These are phyloP conservation scores for Globomyces pollinis-pini DNA, from an alignment of 192 early-diverging fungal species.

Conservation along the genomic window DNA sequence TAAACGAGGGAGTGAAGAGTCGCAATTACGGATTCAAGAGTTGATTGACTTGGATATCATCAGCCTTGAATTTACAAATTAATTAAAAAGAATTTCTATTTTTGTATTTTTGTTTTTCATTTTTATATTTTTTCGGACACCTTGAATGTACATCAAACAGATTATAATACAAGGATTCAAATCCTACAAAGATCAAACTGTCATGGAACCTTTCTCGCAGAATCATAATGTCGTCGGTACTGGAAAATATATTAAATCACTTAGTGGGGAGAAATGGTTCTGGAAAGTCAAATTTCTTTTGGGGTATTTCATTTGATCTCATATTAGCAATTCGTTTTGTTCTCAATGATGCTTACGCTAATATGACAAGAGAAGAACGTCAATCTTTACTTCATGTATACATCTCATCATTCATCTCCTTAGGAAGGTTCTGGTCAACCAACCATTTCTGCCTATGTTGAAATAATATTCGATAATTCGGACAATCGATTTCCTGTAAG, in stretches of 20 bases:
- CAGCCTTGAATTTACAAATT: too few species aligned
- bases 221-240: constrained; percentile 96
- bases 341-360: constrained; percentile 90
- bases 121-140: background rate
- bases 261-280: constrained; percentile 99
- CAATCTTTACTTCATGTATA: constrained; percentile 83
- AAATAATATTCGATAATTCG: constrained; percentile 93
- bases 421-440: constrained; percentile 86
- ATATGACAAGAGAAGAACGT: constrained; percentile 86
- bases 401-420: background rate
- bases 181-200: constrained; percentile 95
- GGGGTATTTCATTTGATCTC: background rate
- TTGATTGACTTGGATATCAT: too few species aligned
- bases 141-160: constrained; percentile 16
- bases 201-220: constrained; percentile 84
- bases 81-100: too few species aligned
- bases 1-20: too few species aligned
- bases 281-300: constrained; percentile 32
- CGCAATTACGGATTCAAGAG: too few species aligned
- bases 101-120: background rate
- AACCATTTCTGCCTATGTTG: constrained; percentile 92
- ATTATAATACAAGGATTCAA: constrained; percentile 95
- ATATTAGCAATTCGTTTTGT: constrained; percentile 87
- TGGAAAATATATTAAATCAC: too few species aligned
- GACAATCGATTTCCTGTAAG: constrained; percentile 59